Conservation (phyloP, 148 eudicot genomes). For the Agrostemma githago region DNA sequence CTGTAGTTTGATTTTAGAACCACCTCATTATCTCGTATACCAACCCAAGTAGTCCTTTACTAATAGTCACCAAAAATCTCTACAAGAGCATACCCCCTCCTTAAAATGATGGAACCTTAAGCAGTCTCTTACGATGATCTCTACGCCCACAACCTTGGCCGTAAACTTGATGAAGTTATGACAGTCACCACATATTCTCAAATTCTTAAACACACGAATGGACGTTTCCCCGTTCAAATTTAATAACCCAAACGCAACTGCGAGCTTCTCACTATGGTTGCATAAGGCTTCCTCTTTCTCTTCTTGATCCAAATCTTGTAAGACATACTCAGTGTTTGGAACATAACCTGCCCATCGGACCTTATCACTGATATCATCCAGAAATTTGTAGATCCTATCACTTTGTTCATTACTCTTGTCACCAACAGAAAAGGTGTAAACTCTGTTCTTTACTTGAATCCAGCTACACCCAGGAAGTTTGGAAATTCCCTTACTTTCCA, state of each 20-base stretch:
- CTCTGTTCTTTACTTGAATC: slow-evolving; percentile 60
- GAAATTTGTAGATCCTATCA: slow-evolving; percentile 49
- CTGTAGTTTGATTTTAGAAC: no score
- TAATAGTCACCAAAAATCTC: slow-evolving; percentile 59
- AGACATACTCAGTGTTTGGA: slow-evolving; percentile 67
- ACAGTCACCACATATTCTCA: slow-evolving; percentile 86
- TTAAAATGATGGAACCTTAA: slow-evolving; percentile 82
- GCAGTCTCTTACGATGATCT: slow-evolving; percentile 73
- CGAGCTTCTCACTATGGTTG: slow-evolving; percentile 81
- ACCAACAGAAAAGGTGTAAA: slow-evolving; percentile 67
- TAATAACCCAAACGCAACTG: slow-evolving; percentile 76
- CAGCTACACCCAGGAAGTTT: slow-evolving; percentile 85
- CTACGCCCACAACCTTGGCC: slow-evolving; percentile 49
- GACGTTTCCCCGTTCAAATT: slow-evolving; percentile 59
- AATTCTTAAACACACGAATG: slow-evolving; percentile 64
- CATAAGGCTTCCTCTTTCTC: slow-evolving; percentile 67
- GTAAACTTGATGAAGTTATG: slow-evolving; percentile 69
- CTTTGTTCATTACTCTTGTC: slow-evolving; percentile 64
- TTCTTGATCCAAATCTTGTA: slow-evolving; percentile 78
- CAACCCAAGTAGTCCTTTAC: no score
- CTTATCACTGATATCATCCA: slow-evolving; percentile 47
- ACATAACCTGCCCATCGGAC: slow-evolving; percentile 61
- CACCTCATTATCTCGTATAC: no score
- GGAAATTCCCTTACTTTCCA: slow-evolving; percentile 57
- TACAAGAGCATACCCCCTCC: slow-evolving; percentile 67